Base-by-base conservation (phyloP, 2,329 filamentous ascomycete species). In the Fusarium sp. region DNA sequence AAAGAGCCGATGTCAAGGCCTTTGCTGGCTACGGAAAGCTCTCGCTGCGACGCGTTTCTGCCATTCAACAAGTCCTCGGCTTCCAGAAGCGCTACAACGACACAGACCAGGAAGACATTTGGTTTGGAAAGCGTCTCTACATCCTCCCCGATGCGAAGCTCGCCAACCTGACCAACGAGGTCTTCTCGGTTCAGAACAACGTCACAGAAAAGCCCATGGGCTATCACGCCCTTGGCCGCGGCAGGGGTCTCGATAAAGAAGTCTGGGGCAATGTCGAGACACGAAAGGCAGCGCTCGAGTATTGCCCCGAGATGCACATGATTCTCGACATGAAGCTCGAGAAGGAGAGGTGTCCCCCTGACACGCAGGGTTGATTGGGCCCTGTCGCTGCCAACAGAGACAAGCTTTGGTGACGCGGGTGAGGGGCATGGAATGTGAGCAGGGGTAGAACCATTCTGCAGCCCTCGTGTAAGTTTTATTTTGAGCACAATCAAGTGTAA, bases 261-360 rank as follows among this genome's bases (percentile, higher is more conserved):
- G 16, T 22, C n/a, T 61, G 58, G 58, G 29, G 39, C 29, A 16
- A 20, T 5, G 27, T 27, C n/a, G 58, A 61, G 24, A 61, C 37
- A n/a, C 37, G 58, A 20, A 61, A 61, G 20, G 41, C 41, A 27
- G 58, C 39, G 16, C 41, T 61, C 5, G 58, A 61, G 58, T 48
- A 61, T 5, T 61, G 58, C 9, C 58, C 58, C 58, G 41, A 61
- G 41, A 41, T 61, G 37, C 58, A 48, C 41, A 45, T 45, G n/a
- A 61, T 61, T 22, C 37, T 61, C 18, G 58, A 48, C 39, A 61
- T 61, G 41, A 61, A 61, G 41, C 39, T 61, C 14, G 58, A 61
- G 41, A 43, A 37, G 13, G 58, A 61, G 58, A 43, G 58, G 27
- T 61, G 58, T 18, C 58, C 58, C 18, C 45, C 45, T n/a, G 24